Percentiles rank a stretch among this genome's conserved stretches.
Evolutionary conservation across 2,329 filamentous ascomycete genomes (phyloP).

Genomic region (Apiospora sp.): DNA sequence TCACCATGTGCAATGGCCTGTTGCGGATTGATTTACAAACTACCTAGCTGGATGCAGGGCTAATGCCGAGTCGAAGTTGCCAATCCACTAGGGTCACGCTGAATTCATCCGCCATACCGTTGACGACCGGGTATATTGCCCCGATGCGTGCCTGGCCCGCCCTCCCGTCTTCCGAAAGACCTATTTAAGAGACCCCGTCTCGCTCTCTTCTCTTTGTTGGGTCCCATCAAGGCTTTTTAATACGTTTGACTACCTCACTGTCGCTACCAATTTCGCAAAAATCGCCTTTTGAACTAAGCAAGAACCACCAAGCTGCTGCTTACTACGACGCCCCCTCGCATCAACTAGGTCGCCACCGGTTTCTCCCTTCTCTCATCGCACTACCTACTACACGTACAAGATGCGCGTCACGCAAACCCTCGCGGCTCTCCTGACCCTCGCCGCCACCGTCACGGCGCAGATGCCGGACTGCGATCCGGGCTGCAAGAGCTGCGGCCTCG

Average conservation of each 20-base stretch:
- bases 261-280: background rate
- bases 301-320: background rate
- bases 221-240: background rate
- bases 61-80: background rate
- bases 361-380: background rate
- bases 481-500: conserved; percentile 33
- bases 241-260: background rate
- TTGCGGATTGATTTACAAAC: background rate
- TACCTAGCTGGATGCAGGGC: background rate
- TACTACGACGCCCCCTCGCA: background rate
- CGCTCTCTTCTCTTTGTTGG: background rate
- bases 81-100: conserved; percentile 6
- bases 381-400: background rate
- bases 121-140: conserved; percentile 19
- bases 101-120: conserved; percentile 12
- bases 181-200: background rate
- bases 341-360: background rate
- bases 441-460: conserved; percentile 24
- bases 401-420: background rate
- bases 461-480: conserved; percentile 27
- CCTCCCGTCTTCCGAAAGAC: background rate
- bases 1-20: background rate
- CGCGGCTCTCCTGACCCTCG: conserved; percentile 24
- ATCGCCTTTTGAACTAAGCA: background rate
- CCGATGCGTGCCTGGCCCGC: conserved; percentile 3